Base-by-base conservation (phyloP, 768 basidiomycete genomes). In the Favolaschia claudopus region DNA sequence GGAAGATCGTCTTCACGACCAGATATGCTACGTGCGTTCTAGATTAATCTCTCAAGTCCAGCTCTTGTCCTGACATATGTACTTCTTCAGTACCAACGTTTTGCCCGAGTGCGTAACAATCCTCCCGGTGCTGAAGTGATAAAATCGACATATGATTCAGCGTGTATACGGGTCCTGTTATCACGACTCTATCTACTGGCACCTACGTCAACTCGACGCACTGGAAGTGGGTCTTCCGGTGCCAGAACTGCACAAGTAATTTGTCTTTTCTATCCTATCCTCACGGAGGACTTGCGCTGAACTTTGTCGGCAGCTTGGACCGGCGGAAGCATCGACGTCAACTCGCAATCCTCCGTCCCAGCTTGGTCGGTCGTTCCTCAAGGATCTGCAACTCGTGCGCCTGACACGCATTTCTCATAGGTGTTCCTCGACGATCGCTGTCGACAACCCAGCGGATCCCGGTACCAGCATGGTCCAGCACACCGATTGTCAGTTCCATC, bases 151-250 rank as follows among this genome's bases (percentile, higher is more conserved):
- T n/a, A n/a, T 15, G 4, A 14, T 38, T 19, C 25, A 46, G n/a
- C 14, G 31, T 28, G 32, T n/a, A 8, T 13, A 17, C 32, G 14
- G 33, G 31, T 36, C 32, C 36, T 42, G 38, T 77, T 15, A 70
- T 89, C 43, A 87, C 85, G 2, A 79, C 79, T 39, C 72, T 86
- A 12, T 80, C 81, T 5, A 75, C n/a, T n/a, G n/a, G 77, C 8
- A 79, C 81, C 15, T 77, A 72, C 52, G 79, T 87, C 24, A 86
- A 86, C 62, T 69, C 84, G 0, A 87, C 86, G 2, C 84, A 86
- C 62, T 88, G 86, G 85, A 86, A 86, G 60, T 87, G 84, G 82
- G 85, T 87, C 4, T 89, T 81, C 74, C 78, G 85, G 17, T 89
- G 87, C 79, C 83, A 87, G 65, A 83, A 86, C 70, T 89, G 87